Conservation (phyloP, 495 filamentous ascomycete species). For the Tuber aestivum region DNA sequence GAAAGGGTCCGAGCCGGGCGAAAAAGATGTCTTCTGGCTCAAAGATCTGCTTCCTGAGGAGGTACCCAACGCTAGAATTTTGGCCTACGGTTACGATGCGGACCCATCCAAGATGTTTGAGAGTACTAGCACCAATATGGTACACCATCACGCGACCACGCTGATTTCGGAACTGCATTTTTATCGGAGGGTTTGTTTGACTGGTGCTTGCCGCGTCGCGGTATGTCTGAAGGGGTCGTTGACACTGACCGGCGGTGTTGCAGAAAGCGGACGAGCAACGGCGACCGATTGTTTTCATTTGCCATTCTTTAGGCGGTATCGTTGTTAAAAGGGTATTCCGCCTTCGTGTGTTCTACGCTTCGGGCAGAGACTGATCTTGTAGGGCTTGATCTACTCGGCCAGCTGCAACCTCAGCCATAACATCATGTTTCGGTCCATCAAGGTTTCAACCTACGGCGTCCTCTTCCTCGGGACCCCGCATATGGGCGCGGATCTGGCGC, state of each 20-base stretch:
- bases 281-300: constrained; percentile 79
- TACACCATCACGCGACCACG: constrained; percentile 80
- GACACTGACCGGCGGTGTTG: constrained; percentile 46
- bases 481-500: constrained; percentile 67
- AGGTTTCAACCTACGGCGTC: constrained; percentile 75
- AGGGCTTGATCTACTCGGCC: constrained; percentile 59
- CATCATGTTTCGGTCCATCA: constrained; percentile 69
- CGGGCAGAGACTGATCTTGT: background rate
- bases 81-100: constrained; percentile 82
- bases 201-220: background rate
- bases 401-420: constrained; percentile 60
- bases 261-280: constrained; percentile 54
- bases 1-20: constrained; percentile 39
- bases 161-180: constrained; percentile 58
- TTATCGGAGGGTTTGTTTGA: constrained; percentile 53
- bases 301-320: constrained; percentile 75
- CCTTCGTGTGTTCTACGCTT: constrained; percentile 12
- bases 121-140: constrained; percentile 61
- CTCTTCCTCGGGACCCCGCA: constrained; percentile 88
- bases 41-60: constrained; percentile 65
- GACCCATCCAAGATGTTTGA: constrained; percentile 61
- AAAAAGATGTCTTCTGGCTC: constrained; percentile 68
- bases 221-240: background rate
- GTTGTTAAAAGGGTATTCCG: constrained; percentile 63
- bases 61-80: constrained; percentile 58